Evolutionary conservation across 2,329 filamentous ascomycete species (phyloP), one percentile per base, ranked within the genome.

Genomic region (Hypoxylon sp.): DNA sequence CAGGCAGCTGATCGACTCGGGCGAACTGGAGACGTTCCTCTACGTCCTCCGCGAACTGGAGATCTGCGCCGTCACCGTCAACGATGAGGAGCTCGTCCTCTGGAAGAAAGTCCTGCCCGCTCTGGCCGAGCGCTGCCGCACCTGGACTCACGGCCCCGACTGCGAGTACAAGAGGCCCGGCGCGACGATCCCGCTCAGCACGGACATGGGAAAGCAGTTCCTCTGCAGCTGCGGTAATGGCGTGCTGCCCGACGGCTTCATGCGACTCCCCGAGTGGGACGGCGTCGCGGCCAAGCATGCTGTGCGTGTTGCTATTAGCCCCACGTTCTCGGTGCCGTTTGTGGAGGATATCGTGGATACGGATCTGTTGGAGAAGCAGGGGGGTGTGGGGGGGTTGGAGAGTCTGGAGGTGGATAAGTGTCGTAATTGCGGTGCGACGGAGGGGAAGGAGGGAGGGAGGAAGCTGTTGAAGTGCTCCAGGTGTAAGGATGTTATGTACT

Each of bases 281-380:
- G 77, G 73, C 7, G 19, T 36, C 1, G 80, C 80, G 10, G 77
- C 78, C 0, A 75, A 79, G 59, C 77, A 82, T 52, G 81, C 84
- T 28, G 86, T 88, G 28, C 82, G 89, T 5, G 79, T 88, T 5
- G 87, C 86, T 3, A 86, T 90, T 70, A 89, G 87, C 60, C 86
- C 86, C 0, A 77, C 80, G 0, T 90, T 82, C 72, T 77, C 84
- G 7, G 79, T 80, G 21, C 79, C 80, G 0, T 78, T 81, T 9
- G 80, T 83, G 1, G 84, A 86, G 70, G 75, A 82, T 23, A 69
- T 81, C 19, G 67, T 81, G 0, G 78, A 81, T 21, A 14, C 11
- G 32, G 62, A 65, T 6, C 13, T 46, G 0, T 9, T 65, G 5
- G 25, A 34, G 6, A 30, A 32, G 10, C 48, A 53, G 41, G 51